phyloP scores from a whole-genome alignment of 2,329 filamentous ascomycete genomes.

The Diaporthe citri region DNA sequence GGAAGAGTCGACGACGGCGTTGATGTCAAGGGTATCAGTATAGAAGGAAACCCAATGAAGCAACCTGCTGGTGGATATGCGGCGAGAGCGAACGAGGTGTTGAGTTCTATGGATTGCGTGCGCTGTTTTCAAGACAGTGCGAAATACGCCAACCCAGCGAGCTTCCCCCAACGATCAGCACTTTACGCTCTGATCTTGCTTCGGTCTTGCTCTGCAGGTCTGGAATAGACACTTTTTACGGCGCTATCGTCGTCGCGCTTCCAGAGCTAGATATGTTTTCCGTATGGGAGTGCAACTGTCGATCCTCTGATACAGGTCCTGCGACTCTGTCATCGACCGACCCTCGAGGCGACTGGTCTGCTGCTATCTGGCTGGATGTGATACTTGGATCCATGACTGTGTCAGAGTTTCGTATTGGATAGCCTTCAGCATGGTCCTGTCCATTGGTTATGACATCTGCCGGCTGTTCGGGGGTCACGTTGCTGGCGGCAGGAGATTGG shows the following conservation, averaged over 20 bases:
- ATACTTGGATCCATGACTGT: background rate
- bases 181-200: background rate
- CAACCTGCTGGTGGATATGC: background rate
- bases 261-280: slow-evolving; percentile 7
- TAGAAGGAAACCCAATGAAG: background rate
- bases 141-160: background rate
- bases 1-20: background rate
- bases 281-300: background rate
- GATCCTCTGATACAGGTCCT: background rate
- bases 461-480: background rate
- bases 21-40: background rate
- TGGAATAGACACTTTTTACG: background rate
- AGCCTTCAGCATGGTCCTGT: background rate
- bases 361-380: slow-evolving; percentile 7
- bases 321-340: background rate
- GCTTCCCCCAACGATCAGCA: background rate
- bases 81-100: background rate
- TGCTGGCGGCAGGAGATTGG: background rate
- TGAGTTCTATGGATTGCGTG: background rate
- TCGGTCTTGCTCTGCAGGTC: background rate
- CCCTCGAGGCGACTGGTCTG: background rate
- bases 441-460: background rate
- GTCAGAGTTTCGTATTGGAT: slow-evolving; percentile 3
- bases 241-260: background rate
- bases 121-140: background rate